Conservation (phyloP, 2,329 filamentous ascomycete genomes). For the Rhexocercosporidium sp. region DNA sequence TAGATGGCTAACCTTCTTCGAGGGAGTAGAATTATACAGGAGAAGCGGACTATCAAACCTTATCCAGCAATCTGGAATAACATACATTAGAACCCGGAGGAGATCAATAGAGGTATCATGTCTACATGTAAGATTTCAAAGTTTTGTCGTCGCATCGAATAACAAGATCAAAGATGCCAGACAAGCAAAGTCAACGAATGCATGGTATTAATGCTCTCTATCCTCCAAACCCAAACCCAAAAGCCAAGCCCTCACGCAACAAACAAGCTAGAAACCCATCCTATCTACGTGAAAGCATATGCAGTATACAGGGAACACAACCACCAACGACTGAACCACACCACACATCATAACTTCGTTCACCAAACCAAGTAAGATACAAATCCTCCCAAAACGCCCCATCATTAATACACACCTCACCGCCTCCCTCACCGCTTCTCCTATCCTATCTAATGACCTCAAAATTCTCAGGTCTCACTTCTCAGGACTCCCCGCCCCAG, state of each 20-base stretch:
- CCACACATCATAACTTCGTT: not conserved
- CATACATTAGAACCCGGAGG: too few species aligned
- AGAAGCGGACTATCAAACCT: too few species aligned
- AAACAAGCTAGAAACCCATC: not conserved
- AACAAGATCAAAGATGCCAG: too few species aligned
- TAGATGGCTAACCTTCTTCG: too few species aligned
- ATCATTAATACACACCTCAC: not conserved
- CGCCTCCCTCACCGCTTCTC: not conserved
- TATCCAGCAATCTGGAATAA: too few species aligned
- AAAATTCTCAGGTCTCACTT: not conserved
- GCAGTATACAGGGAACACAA: not conserved
- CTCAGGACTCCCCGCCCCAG: conserved; percentile 1
- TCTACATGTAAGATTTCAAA: too few species aligned
- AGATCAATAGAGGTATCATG: too few species aligned
- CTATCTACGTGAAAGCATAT: not conserved
- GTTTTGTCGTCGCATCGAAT: too few species aligned
- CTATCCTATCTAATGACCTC: not conserved
- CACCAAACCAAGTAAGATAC: not conserved
- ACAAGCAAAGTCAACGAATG: not conserved
- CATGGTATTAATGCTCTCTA: not conserved
- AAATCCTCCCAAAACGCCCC: not conserved
- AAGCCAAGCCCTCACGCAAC: too few species aligned
- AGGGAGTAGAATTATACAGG: too few species aligned
- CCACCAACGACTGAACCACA: not conserved
- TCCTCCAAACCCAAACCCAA: not conserved